Evolutionary conservation across 805 yeast genomes (phyloP), one percentile per base, ranked within the genome.

Genomic region (Ogataea paradorogensis): DNA sequence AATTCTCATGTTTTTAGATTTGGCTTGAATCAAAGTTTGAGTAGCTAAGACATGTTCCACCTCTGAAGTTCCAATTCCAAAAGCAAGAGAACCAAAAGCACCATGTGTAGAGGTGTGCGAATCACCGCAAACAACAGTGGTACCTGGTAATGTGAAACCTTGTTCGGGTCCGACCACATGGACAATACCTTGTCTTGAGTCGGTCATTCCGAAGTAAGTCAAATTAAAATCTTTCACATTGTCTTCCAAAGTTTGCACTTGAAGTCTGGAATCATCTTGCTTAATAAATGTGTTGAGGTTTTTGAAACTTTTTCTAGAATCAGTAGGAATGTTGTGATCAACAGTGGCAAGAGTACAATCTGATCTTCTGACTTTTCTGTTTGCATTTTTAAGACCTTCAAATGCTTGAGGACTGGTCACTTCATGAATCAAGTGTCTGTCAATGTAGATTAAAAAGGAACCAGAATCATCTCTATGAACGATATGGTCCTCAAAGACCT

Each of bases 391-490:
- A 55, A 93, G 76, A 35, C 99, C 99, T 69, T 93, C 99, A 60
- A 93, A 93, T 9, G 99, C 99, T 67, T 93, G 99, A 25, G 99
- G 99, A 21, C 98, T 91, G 2, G 99, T 93, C 38, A 93, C 99
- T 69, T 93, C 99, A 65, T 93, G 99, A 35, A 93, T 96, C 52
- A 93, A 73, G 66, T 93, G 99, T 68, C 99, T 86, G 68, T 93
- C 99, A 45, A 93, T 91, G 66, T 87, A 93, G 46, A 93, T 67
- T 47, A 93, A 73, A 60, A 76, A 83, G 15, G 96, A 89, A 20
- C 95, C 95, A 25, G 87, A 78, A 38, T 86, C 91, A 53, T 88
- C 95, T 59, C 79, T 73, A 67, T 89, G 90, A 51, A 93, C 99
- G 43, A 91, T 70, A 62, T 93, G 98, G 74, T 85, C 97, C 48